A percentile compares a stretch with the other conserved stretches of the same genome.
phyloP scores from a whole-genome alignment of 2,329 filamentous ascomycete species.

The Talaromyces sp. region DNA sequence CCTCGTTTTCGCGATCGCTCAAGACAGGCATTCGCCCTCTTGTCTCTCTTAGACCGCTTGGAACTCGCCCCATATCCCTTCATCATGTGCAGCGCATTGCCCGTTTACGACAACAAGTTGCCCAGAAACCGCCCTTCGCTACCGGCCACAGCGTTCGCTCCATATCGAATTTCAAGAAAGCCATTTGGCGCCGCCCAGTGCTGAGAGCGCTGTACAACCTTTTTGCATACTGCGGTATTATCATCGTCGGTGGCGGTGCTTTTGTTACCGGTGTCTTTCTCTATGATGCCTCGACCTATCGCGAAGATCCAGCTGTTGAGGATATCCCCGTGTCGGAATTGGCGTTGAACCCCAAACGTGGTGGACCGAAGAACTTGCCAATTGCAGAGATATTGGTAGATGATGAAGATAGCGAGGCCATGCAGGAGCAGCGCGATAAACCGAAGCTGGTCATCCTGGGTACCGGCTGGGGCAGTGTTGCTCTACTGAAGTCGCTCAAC shows the following conservation, averaged over 20 bases:
- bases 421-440: constrained; percentile 72
- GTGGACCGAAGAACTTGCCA: constrained; percentile 91
- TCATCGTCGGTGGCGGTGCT: constrained; percentile 64
- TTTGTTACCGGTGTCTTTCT: constrained; percentile 80
- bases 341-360: constrained; percentile 73
- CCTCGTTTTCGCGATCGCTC: background rate
- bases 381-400: constrained; percentile 85
- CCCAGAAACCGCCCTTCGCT: constrained; percentile 15
- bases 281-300: constrained; percentile 91
- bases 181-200: constrained; percentile 26
- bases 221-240: constrained; percentile 69
- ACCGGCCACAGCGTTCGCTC: constrained; percentile 22
- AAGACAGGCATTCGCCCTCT: background rate
- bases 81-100: constrained; percentile 10
- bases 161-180: constrained; percentile 24
- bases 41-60: background rate
- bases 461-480: constrained; percentile 92
- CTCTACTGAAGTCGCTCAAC: constrained; percentile 82
- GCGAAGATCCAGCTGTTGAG: constrained; percentile 58
- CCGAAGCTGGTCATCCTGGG: constrained; percentile 88
- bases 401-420: constrained; percentile 74
- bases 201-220: constrained; percentile 60
- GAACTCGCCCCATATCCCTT: constrained; percentile 7
- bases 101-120: constrained; percentile 6
- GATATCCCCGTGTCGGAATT: constrained; percentile 82